These are phyloP conservation scores for Fusarium sublunatum DNA, from an alignment of 2,329 filamentous ascomycete genomes.

Conservation along the genomic window DNA sequence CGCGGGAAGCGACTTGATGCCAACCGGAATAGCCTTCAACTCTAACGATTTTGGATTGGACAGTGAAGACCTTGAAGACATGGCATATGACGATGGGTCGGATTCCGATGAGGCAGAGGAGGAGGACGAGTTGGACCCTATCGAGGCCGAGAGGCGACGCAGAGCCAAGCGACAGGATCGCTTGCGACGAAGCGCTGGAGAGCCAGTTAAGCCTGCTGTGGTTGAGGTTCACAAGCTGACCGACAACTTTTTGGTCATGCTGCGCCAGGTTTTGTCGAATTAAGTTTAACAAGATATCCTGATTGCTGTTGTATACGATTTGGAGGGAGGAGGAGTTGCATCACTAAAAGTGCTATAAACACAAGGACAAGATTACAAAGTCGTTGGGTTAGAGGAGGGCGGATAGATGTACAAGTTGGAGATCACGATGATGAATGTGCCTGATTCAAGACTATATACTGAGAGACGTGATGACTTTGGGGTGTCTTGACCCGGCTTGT, in stretches of 20 bases:
- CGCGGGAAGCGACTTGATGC: conserved; percentile 59
- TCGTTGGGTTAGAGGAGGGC: neutral
- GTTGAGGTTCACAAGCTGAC: conserved; percentile 82
- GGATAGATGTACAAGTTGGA: conserved; percentile 14
- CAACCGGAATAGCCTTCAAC: conserved; percentile 72
- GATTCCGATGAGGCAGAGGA: conserved; percentile 76
- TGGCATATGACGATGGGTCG: conserved; percentile 79
- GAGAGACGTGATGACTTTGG: too few relatives aligned
- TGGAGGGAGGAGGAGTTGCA: conserved; percentile 14
- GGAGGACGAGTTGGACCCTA: conserved; percentile 86
- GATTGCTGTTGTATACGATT: conserved; percentile 12
- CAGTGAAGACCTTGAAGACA: conserved; percentile 85
- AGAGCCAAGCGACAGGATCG: conserved; percentile 82
- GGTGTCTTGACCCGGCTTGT: too few relatives aligned
- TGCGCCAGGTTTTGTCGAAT: conserved; percentile 82
- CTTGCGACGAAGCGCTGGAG: conserved; percentile 81
- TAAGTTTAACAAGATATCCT: conserved; percentile 54
- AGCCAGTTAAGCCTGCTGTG: conserved; percentile 84
- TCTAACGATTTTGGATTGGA: conserved; percentile 91
- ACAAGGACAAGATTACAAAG: conserved; percentile 6
- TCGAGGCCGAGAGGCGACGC: conserved; percentile 84
- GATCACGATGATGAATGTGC: neutral
- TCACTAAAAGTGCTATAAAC: conserved; percentile 9
- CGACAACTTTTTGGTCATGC: conserved; percentile 83
- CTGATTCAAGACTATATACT: neutral